Conservation (phyloP, 1,284 basidiomycete species). For the Pseudozyma pruni region DNA sequence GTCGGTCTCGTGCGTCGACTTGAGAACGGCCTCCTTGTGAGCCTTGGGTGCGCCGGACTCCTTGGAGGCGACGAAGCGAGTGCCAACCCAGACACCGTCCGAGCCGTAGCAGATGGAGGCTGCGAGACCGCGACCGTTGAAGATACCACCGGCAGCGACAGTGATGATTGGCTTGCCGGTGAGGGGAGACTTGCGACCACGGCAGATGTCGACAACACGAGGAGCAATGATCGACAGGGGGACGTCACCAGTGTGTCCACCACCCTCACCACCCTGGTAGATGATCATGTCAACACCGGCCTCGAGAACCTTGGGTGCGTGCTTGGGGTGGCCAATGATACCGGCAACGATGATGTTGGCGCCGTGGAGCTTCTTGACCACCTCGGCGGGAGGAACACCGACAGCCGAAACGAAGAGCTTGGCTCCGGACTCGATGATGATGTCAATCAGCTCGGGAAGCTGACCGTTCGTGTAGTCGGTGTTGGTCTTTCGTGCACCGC, state of each 20-base stretch:
- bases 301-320: conserved; percentile 60
- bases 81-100: conserved; percentile 72
- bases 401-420: conserved; percentile 63
- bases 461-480: conserved; percentile 60
- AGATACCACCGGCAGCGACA: conserved; percentile 61
- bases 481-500: conserved; percentile 61
- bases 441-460: conserved; percentile 56
- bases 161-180: conserved; percentile 61
- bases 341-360: conserved; percentile 55
- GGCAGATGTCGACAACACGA: conserved; percentile 57
- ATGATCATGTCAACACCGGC: conserved; percentile 63
- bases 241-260: conserved; percentile 63
- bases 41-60: conserved; percentile 60
- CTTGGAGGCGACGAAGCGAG: conserved; percentile 80
- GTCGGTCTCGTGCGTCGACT: conserved; percentile 61
- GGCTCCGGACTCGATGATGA: conserved; percentile 59
- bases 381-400: conserved; percentile 58
- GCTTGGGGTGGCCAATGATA: conserved; percentile 76
- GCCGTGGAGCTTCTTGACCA: conserved; percentile 59
- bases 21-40: conserved; percentile 63
- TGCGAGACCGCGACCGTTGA: conserved; percentile 57
- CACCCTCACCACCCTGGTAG: conserved; percentile 63
- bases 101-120: conserved; percentile 58
- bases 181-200: conserved; percentile 56
- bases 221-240: conserved; percentile 57